Percentiles rank a stretch among this genome's conserved stretches.
These are phyloP conservation scores for Pholiota molesta DNA, from an alignment of 768 basidiomycete species.

Conservation along the genomic window DNA sequence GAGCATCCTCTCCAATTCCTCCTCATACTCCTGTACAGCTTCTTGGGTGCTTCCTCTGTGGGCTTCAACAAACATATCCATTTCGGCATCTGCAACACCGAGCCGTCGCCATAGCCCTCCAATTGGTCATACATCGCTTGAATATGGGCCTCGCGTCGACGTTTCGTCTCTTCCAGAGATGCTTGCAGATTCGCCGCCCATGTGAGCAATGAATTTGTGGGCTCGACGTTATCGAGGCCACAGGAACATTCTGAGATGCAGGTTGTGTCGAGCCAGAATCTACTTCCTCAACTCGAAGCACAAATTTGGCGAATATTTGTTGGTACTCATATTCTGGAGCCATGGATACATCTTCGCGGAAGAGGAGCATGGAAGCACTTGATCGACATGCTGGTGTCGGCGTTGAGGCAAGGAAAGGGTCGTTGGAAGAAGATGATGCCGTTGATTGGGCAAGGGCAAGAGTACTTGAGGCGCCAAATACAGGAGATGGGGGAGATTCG, in stretches of 20 bases:
- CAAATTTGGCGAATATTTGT: slow-evolving; percentile 63
- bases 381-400: slow-evolving; percentile 52
- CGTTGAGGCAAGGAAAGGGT: slow-evolving; percentile 53
- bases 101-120: slow-evolving; percentile 88
- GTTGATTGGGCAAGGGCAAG: slow-evolving; percentile 36
- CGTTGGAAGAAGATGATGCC: slow-evolving; percentile 38
- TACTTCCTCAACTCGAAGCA: slow-evolving; percentile 62
- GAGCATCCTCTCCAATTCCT: slow-evolving; percentile 88
- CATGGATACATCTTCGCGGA: slow-evolving; percentile 33
- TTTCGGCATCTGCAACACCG: slow-evolving; percentile 75
- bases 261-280: slow-evolving; percentile 43
- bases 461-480: slow-evolving; percentile 28
- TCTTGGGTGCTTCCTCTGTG: slow-evolving; percentile 82
- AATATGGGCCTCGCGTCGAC: slow-evolving; percentile 77
- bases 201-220: slow-evolving; percentile 69
- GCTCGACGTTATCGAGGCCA: slow-evolving; percentile 80
- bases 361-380: slow-evolving; percentile 38
- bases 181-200: slow-evolving; percentile 66
- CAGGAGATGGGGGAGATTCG: slow-evolving; percentile 38
- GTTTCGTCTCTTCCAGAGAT: slow-evolving; percentile 74
- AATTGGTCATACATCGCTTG: slow-evolving; percentile 94
- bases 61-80: slow-evolving; percentile 91
- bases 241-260: slow-evolving; percentile 39
- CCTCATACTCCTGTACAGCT: slow-evolving; percentile 81
- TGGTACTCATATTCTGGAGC: slow-evolving; percentile 51